phyloP scores from a whole-genome alignment of 371 early-diverging fungal genomes.

The Mortierella sp. region DNA sequence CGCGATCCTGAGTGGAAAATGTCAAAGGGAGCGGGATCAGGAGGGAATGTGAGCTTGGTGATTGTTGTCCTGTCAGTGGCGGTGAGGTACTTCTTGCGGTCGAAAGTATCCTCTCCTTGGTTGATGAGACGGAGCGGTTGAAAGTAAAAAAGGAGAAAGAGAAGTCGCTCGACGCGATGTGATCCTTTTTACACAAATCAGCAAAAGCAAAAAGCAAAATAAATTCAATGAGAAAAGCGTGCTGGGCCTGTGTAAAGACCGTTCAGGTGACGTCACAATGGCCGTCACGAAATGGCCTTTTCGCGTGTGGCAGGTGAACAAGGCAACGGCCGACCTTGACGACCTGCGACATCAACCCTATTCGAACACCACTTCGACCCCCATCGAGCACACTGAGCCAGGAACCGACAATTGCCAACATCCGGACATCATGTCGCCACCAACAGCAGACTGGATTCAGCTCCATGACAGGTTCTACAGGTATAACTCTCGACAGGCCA shows the following conservation, averaged over 20 bases:
- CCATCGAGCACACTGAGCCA: constrained; percentile 1
- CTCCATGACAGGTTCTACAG: constrained; percentile 70
- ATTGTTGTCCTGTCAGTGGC: constrained; percentile 3
- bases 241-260: not conserved
- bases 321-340: not conserved
- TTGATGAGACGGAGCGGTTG: constrained; percentile 2
- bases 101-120: not conserved
- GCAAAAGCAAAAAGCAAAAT: constrained; percentile 9
- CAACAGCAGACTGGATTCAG: constrained; percentile 65
- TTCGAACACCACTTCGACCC: not conserved
- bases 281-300: not conserved
- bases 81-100: not conserved
- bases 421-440: constrained; percentile 49
- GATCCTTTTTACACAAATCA: constrained; percentile 1
- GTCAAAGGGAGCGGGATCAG: not conserved
- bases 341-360: not conserved
- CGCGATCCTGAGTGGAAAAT: not conserved
- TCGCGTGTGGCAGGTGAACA: not conserved
- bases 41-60: not conserved
- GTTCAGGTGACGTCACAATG: not conserved
- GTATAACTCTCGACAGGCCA: constrained; percentile 39
- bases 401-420: not conserved
- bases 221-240: not conserved
- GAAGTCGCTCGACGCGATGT: not conserved
- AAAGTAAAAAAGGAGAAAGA: not conserved